Evolutionary conservation across 306 rosid species (phyloP).

Genomic region (Begonia peltatifolia): DNA sequence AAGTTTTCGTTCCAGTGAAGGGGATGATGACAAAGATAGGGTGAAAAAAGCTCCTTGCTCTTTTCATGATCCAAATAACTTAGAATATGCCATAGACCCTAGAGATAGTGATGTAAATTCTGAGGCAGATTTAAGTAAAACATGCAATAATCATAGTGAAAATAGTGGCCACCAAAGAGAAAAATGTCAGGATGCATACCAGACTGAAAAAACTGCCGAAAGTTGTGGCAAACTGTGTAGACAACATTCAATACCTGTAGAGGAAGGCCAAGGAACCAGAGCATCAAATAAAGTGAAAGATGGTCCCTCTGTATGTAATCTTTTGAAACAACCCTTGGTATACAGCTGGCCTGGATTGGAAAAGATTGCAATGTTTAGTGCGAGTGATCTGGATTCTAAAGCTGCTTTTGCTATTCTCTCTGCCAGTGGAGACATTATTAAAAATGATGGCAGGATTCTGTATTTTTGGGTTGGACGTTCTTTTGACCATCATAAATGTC

Average conservation of each 20-base stretch:
- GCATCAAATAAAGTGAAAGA: too few relatives aligned
- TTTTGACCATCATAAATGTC: conserved; percentile 30
- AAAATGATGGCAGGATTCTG: conserved; percentile 27
- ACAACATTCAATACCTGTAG: too few relatives aligned
- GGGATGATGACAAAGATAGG: conserved; percentile 12
- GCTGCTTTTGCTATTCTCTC: conserved; percentile 59
- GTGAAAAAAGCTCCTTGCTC: conserved; percentile 17
- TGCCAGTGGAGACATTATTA: conserved; percentile 26
- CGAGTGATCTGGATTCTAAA: conserved; percentile 51
- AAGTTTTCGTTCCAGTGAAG: conserved; percentile 22
- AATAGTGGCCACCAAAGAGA: too few relatives aligned
- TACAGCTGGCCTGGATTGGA: conserved; percentile 76
- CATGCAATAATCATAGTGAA: background rate
- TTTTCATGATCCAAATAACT: conserved; percentile 17
- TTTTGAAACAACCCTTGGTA: conserved; percentile 23
- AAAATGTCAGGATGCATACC: too few relatives aligned
- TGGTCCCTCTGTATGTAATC: too few relatives aligned
- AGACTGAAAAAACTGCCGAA: too few relatives aligned
- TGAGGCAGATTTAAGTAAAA: conserved; percentile 22
- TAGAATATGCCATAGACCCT: conserved; percentile 17
- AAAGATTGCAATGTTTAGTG: conserved; percentile 34
- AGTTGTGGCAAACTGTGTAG: too few relatives aligned
- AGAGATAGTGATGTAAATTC: conserved; percentile 22
- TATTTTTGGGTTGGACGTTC: conserved; percentile 82
- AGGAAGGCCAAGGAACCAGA: too few relatives aligned